Base-by-base conservation (phyloP, 495 filamentous ascomycete genomes). In the Trichocladium antarcticum region DNA sequence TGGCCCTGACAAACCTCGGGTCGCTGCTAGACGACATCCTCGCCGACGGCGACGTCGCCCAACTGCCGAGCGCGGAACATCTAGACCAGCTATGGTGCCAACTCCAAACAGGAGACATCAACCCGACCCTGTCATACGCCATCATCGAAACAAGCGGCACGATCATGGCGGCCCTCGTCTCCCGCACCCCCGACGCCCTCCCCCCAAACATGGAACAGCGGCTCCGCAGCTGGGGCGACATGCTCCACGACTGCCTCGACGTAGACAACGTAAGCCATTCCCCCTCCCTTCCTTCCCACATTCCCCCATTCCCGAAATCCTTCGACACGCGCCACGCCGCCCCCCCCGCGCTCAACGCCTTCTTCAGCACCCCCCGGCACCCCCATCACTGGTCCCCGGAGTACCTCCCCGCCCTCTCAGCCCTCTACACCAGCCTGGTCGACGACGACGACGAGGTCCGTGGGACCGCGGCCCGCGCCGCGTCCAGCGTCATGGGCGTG, bases 361-460 rank as follows among this genome's bases (percentile, higher is more conserved):
- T 73, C 47, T 61, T 67, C 34, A 27, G 10, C 40, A 14, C 46
- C 37, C 16, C 6, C 50, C 7, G 2, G 6, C 2, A 19, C 5
- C 43, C 28, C 14, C 31, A 37, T 0, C n/a, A n/a, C 11, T 51
- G 37, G 34, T 16, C 32, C 16, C 32, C 53, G 20, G 69, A 68
- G 11, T 60, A 77, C 8, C 59, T 53, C 45, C 75, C 56, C 36
- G 77, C 45, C 65, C 71, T 71, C 31, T 53, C 67, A 1, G 67
- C 68, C 0, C 68, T 79, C n/a, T 78, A 74, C 57, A 64, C 67
- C 73, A 55, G 51, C 53, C 70, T 96, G 0, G 82, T 84, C 51
- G 92, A 96, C 62, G 92, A 98, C 56, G 92, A 96, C 55, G 85
- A 93, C 37, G 90, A 95, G 35, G 72, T 95, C 34, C 75, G 90